Evolutionary conservation across 2,329 filamentous ascomycete species (phyloP), one percentile per base, ranked within the genome.

Genomic region (Epichloe gansuensis): DNA sequence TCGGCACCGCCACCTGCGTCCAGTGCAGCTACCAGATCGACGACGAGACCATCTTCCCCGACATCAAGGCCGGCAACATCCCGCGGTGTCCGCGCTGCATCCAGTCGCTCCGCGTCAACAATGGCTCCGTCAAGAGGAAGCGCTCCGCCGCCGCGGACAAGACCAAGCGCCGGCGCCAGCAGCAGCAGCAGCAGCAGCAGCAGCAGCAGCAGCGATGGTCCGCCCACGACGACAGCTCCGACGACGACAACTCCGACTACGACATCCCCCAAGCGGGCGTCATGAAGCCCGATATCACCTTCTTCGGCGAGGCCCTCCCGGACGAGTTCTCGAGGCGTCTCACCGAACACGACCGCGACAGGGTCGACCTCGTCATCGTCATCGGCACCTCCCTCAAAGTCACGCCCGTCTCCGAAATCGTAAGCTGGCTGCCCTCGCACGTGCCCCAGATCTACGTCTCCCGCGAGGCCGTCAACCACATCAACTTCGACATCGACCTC

Each of bases 251-350:
- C 50, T 70, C 71, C 31, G 72, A 74, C 41, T 75, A 72, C 56
- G 68, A 72, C 55, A 80, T 86, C 40, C 81, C 82, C 2, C 74
- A 77, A 47, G 78, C 82, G 2, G 89, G 87, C 52, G 82, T 95
- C 64, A 95, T 95, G 89, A 95, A 87, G 75, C 93, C 93, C 8
- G 91, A 97, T 70, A 97, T 98, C 64, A 97, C 89, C 46, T 97
- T 98, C 73, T 97, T 97, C 62, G 91, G 91, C 59, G 93, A 98
- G 70, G 77, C 83, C 49, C 82, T 98, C 1, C 90, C 91, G 0
- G 82, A 87, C 59, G 79, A 81, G 58, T 98, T 98, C 68, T 86
- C 85, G 53, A 74, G 80, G 48, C 84, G 90, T 7, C 78, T 97
- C 13, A 81, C 87, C n/a, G 77, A 87, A 54, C 78, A 88, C 59